Evolutionary conservation across 495 filamentous ascomycete species (phyloP).

Genomic region (Tuber microsphaerosporum): DNA sequence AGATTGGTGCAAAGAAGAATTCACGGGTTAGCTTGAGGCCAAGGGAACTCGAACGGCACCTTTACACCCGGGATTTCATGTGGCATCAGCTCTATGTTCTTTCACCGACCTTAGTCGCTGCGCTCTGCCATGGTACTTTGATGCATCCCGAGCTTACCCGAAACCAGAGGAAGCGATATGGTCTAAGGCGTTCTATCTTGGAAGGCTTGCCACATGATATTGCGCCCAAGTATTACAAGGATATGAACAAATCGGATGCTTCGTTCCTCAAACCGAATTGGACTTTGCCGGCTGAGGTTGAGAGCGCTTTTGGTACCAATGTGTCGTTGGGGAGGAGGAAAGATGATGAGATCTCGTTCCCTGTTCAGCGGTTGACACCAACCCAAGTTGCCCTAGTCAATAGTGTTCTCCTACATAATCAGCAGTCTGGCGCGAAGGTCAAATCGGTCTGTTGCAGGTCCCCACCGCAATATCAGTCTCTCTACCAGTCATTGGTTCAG

Average conservation of each 20-base stretch:
- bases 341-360: constrained; percentile 37
- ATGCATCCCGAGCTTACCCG: constrained; percentile 39
- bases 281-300: constrained; percentile 35
- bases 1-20: constrained; percentile 40
- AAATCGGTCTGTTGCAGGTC: constrained; percentile 40
- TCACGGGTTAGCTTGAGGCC: constrained; percentile 37
- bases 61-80: constrained; percentile 41
- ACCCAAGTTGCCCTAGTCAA: constrained; percentile 40
- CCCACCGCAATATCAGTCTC: constrained; percentile 36
- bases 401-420: constrained; percentile 41
- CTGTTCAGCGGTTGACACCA: constrained; percentile 34
- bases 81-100: constrained; percentile 43
- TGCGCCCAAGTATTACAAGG: constrained; percentile 41
- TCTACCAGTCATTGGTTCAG: constrained; percentile 33
- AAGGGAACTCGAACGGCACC: constrained; percentile 34
- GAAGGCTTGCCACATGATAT: constrained; percentile 40
- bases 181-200: constrained; percentile 40
- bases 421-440: constrained; percentile 32
- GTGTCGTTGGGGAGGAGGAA: constrained; percentile 28
- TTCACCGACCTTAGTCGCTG: constrained; percentile 40
- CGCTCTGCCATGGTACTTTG: constrained; percentile 41
- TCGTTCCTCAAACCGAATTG: constrained; percentile 38
- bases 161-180: constrained; percentile 40
- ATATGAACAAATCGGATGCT: constrained; percentile 36
- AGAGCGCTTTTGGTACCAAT: constrained; percentile 34